These are phyloP conservation scores for Poterioochromonas sp. DNA, from an alignment of 352 stramenopile genomes.

Conservation along the genomic window DNA sequence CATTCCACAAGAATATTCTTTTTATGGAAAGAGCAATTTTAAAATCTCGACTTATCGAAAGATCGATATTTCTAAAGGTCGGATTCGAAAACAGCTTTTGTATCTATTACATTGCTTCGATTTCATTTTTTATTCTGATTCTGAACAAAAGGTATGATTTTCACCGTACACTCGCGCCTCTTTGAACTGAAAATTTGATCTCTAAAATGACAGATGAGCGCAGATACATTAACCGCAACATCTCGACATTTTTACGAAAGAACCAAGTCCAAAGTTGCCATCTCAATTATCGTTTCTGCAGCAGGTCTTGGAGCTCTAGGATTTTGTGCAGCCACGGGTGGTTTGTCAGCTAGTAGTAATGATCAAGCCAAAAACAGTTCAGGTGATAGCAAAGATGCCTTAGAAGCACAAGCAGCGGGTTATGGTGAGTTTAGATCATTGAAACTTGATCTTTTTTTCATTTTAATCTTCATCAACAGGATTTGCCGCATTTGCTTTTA, in stretches of 20 bases:
- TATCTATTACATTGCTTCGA: no score
- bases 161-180: no score
- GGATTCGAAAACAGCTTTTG: no score
- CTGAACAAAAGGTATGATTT: no score
- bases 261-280: neutral
- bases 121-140: no score
- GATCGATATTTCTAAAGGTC: no score
- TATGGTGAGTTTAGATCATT: no score
- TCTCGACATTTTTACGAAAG: neutral
- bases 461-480: neutral
- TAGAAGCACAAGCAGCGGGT: neutral
- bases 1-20: no score
- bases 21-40: no score
- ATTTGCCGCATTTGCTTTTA: conserved; percentile 15
- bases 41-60: no score
- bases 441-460: neutral
- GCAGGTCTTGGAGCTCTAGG: neutral
- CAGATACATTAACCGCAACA: neutral
- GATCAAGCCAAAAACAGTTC: neutral
- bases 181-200: no score
- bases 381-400: neutral
- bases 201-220: neutral
- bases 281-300: neutral
- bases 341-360: neutral
- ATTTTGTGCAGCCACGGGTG: neutral